phyloP scores from a whole-genome alignment of 148 eudicot genomes.

The Pouteria glomerata region DNA sequence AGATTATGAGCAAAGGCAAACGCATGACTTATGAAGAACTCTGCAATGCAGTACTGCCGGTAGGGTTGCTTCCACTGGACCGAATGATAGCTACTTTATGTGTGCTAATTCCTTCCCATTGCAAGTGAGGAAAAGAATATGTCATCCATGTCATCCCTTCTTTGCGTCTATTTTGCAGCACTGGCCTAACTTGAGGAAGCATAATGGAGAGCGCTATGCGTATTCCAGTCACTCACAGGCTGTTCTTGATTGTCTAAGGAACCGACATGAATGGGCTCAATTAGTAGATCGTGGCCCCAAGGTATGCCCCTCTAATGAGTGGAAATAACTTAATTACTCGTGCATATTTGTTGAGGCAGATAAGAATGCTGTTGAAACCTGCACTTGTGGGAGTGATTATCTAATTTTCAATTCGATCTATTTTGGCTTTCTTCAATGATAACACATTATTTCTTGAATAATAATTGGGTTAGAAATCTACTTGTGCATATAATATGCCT shows the following conservation, averaged over 20 bases:
- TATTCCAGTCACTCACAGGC: slow-evolving; percentile 93
- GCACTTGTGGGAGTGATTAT: not conserved
- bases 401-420: not conserved
- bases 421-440: not conserved
- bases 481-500: not conserved
- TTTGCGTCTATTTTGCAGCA: slow-evolving; percentile 47
- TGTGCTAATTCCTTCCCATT: not conserved
- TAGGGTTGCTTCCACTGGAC: slow-evolving; percentile 32
- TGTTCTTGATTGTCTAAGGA: slow-evolving; percentile 96
- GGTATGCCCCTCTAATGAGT: slow-evolving; percentile 37
- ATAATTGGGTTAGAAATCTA: not conserved
- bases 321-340: not conserved
- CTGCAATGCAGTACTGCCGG: slow-evolving; percentile 85
- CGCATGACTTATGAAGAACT: slow-evolving; percentile 89
- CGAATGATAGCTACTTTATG: not conserved
- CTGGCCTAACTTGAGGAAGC: slow-evolving; percentile 94
- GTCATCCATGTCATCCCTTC: slow-evolving; percentile 6
- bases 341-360: not conserved
- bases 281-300: slow-evolving; percentile 98
- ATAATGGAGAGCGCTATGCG: slow-evolving; percentile 96
- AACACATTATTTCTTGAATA: not conserved
- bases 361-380: not conserved
- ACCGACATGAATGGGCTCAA: slow-evolving; percentile 90
- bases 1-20: slow-evolving; percentile 86
- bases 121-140: not conserved